These are phyloP conservation scores for Gentiana straminea DNA, from an alignment of 257 asterid genomes.

Conservation along the genomic window DNA sequence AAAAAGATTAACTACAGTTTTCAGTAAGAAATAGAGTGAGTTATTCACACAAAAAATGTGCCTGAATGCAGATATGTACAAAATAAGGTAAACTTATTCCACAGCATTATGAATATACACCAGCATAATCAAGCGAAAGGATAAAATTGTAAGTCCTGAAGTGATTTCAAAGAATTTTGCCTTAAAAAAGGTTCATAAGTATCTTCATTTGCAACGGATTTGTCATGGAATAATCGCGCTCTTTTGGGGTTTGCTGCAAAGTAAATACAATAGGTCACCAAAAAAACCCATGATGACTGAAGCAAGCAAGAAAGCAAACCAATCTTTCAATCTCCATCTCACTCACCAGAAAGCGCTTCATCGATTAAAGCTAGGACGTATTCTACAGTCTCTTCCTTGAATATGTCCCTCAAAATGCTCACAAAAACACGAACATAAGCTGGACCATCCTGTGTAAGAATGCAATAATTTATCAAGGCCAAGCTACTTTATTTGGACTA, in stretches of 20 bases:
- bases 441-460: conserved; percentile 86
- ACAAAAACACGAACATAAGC: conserved; percentile 64
- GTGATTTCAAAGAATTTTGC: conserved; percentile 24
- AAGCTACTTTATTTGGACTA: background rate
- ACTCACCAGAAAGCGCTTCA: conserved; percentile 74
- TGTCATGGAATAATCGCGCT: conserved; percentile 74
- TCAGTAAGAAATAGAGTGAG: too few relatives aligned
- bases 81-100: background rate
- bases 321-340: background rate
- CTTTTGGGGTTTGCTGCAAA: conserved; percentile 76
- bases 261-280: conserved; percentile 14
- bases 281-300: conserved; percentile 1
- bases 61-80: too few relatives aligned
- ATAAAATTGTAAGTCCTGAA: background rate
- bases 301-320: background rate
- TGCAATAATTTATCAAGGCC: conserved; percentile 7
- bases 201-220: conserved; percentile 60
- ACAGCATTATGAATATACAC: background rate
- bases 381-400: conserved; percentile 86
- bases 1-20: too few relatives aligned
- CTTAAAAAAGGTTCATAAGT: conserved; percentile 81
- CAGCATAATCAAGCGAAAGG: background rate
- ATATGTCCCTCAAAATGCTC: conserved; percentile 71
- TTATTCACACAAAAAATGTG: too few relatives aligned
- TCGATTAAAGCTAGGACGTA: conserved; percentile 77